A percentile compares a stretch with the other conserved stretches of the same genome.
Evolutionary conservation across 2,329 filamentous ascomycete species (phyloP).

Genomic region (Amauroascus verrucosus): DNA sequence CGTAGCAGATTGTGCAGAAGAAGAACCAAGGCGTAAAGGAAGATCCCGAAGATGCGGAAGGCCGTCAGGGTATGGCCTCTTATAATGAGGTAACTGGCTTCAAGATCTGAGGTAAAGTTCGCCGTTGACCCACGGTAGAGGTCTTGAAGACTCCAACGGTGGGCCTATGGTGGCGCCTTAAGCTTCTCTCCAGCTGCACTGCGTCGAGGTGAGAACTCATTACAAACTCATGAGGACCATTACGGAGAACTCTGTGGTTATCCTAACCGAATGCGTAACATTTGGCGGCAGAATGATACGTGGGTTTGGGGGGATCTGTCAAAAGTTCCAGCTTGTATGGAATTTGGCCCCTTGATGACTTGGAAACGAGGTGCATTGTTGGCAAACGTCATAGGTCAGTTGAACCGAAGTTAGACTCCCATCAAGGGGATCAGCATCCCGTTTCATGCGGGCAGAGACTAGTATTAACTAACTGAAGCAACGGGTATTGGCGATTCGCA

Average conservation of each 20-base stretch:
- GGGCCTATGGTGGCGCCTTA: too few species aligned
- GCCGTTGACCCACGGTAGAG: not conserved
- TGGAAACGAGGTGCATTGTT: not conserved
- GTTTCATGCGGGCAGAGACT: not conserved
- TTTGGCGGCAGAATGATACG: too few species aligned
- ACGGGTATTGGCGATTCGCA: not conserved
- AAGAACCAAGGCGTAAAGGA: not conserved
- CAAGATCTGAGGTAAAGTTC: not conserved
- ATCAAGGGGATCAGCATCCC: not conserved
- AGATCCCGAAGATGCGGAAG: not conserved
- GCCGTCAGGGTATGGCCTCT: not conserved
- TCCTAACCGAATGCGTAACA: not conserved
- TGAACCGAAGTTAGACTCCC: not conserved
- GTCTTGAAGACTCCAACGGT: not conserved
- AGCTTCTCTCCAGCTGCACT: too few species aligned
- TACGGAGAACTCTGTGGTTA: not conserved
- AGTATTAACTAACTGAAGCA: not conserved
- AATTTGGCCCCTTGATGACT: not conserved
- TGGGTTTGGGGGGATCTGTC: too few species aligned
- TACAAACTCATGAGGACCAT: too few species aligned
- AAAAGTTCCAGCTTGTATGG: not conserved
- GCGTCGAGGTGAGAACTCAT: too few species aligned
- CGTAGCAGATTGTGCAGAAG: not conserved
- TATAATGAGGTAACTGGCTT: not conserved
- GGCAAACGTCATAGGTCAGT: not conserved